Evolutionary conservation across 768 basidiomycete genomes (phyloP), one percentile per base, ranked within the genome.

Genomic region (Tephrocybe sp.): DNA sequence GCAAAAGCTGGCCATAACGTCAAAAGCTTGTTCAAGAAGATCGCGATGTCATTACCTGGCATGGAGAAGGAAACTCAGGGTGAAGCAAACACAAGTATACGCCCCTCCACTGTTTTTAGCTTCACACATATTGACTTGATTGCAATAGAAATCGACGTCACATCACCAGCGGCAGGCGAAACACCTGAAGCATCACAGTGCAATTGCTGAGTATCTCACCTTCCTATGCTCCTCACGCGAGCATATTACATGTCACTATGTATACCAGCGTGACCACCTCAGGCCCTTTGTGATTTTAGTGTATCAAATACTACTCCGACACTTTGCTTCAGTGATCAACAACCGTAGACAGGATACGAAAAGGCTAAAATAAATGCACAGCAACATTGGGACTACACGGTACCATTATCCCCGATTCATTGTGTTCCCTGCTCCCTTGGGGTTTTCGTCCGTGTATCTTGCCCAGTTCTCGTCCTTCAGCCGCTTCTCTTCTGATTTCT

Each of bases 1-100:
- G 97, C 97, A 25, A 99, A 99, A 68, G 97, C 97, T 6, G 97
- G 97, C 2, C 97, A 98, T 68, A 99, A 99, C 58, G 97, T 99
- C 55, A 99, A 99, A 76, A 91, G 91, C 58, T 70, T 99, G 59
- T 99, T 99, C 80, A 95, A 98, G 77, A 98, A 98, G 79, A 99
- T 99, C 58, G 97, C 97, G 1, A 86, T 98, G 87, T 94, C 94
- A 2, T 72, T 99, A 44, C 96, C 97, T 17, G 97, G 97, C 11
- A 94, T 94, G 84, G 93, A 95, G 62, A 93, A 89, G 66, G 90
- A 87, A 30, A 76, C 62, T 20, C 84, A 86, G 57, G 72, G 68
- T 34, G 79, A 86, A 55, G 62, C 76, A n/a, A 81, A 79, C 51
- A 77, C 78, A 38, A 82, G 80, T 80, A 60, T 51, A 75, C 61